Conservation (phyloP, 306 rosid genomes). For the Casuarina glauca region DNA sequence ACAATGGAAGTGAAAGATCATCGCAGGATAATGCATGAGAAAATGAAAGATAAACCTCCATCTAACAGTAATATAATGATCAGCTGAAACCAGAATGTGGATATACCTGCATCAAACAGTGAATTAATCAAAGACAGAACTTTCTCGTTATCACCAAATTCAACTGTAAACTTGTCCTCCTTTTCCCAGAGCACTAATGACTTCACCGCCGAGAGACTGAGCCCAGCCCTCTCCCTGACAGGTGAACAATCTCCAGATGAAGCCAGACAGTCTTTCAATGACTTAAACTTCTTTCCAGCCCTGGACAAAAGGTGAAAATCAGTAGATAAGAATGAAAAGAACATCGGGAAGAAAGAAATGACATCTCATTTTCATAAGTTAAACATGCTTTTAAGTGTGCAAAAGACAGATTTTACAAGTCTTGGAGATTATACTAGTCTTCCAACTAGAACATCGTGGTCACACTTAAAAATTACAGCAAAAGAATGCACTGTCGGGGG, state of each 20-base stretch:
- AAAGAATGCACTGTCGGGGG: background rate
- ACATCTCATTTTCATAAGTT: slow-evolving; percentile 11
- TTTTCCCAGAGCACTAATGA: slow-evolving; percentile 84
- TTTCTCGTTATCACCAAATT: slow-evolving; percentile 59
- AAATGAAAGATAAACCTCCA: slow-evolving; percentile 17
- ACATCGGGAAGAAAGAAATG: slow-evolving; percentile 12
- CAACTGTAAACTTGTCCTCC: slow-evolving; percentile 66
- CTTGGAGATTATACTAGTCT: background rate
- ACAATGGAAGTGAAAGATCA: slow-evolving; percentile 75
- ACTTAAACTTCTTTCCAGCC: slow-evolving; percentile 76
- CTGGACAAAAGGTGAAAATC: slow-evolving; percentile 46
- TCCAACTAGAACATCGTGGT: background rate
- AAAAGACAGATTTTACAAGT: background rate
- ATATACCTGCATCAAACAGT: slow-evolving; percentile 84
- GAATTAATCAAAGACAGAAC: slow-evolving; percentile 59
- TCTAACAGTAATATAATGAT: slow-evolving; percentile 21
- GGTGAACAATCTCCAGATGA: slow-evolving; percentile 70
- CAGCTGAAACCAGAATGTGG: slow-evolving; percentile 37
- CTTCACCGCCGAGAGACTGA: slow-evolving; percentile 77
- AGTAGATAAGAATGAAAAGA: slow-evolving; percentile 20
- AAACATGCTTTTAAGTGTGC: slow-evolving; percentile 17
- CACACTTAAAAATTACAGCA: background rate
- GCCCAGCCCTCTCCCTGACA: slow-evolving; percentile 67
- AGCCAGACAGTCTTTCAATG: slow-evolving; percentile 71
- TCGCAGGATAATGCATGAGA: slow-evolving; percentile 37